Base-by-base conservation (phyloP, 2,329 filamentous ascomycete genomes). In the Botrytis tulipae region DNA sequence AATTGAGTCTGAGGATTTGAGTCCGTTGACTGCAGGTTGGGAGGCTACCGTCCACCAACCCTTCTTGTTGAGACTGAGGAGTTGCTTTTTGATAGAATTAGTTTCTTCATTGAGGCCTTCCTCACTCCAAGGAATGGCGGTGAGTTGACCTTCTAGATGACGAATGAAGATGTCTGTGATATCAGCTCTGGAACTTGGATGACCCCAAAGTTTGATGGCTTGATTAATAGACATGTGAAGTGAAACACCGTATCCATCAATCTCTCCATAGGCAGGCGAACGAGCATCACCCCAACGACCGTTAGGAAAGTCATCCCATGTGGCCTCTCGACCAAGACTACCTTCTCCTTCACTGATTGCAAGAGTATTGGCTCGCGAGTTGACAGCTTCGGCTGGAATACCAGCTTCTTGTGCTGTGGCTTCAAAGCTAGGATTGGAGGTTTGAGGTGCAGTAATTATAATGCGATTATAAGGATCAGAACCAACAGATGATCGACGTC, bases 251-350 rank as follows among this genome's bases (percentile, higher is more conserved):
- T 98, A 98, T n/a, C 95, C 95, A 80, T 98, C 95, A 74, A 98
- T 98, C 82, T 98, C 94, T 79, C 95, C 95, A 81, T 97, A 98
- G 0, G 95, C 95, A 1, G 94, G 94, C 4, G 94, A 97, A 70
- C 95, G 89, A 7, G 95, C 93, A 80, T 98, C 95, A 81, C 95
- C 95, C 90, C 95, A 98, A 72, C 95, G 90, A 42, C 95, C 96
- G 84, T 98, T 98, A 76, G 95, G 95, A 82, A 94, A 99, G 80
- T 99, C 96, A 80, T 99, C 96, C 96, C 96, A 99, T 0, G 96
- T 99, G 48, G 96, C 96, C 85, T 98, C 95, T 68, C 96, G 89
- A 18, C 95, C 96, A 10, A 98, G 86, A 5, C 92, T 88, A 37
- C 95, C 96, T 80, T 97, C 92, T 9, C 96, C 95, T 84, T 98